Evolutionary conservation across 202 grass and related monocot genomes (phyloP).

Genomic region (Thinopyrum obtusiflorum): DNA sequence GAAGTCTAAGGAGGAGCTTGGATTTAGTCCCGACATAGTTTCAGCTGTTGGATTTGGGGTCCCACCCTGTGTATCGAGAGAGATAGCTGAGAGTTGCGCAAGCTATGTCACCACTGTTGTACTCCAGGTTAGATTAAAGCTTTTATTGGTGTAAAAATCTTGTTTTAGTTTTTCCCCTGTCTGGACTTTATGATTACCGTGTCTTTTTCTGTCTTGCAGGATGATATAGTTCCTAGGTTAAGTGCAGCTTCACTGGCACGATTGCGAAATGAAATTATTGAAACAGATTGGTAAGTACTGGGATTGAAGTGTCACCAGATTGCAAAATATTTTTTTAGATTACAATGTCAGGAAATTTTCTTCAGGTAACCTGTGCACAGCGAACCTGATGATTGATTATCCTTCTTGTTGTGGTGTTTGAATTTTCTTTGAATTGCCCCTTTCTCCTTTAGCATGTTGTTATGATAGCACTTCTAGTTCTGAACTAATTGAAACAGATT

Average conservation of each 20-base stretch:
- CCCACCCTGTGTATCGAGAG: constrained; percentile 86
- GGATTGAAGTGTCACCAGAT: not conserved
- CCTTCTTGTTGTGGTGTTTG: too few relatives aligned
- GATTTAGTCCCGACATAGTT: constrained; percentile 87
- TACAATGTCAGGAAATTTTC: not conserved
- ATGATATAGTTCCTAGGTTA: constrained; percentile 91
- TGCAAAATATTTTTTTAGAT: not conserved
- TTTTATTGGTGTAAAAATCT: not conserved
- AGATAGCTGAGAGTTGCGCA: constrained; percentile 73
- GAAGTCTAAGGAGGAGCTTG: constrained; percentile 75
- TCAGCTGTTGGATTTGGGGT: constrained; percentile 89
- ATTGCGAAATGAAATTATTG: constrained; percentile 77
- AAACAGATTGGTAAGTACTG: constrained; percentile 81
- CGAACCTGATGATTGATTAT: too few relatives aligned
- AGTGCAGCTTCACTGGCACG: constrained; percentile 73
- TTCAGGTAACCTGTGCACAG: too few relatives aligned
- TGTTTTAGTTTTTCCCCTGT: not conserved
- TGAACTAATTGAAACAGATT: constrained; percentile 92
- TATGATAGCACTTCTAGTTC: too few relatives aligned
- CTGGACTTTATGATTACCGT: not conserved
- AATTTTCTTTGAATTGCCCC: too few relatives aligned
- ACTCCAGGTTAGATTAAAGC: constrained; percentile 37
- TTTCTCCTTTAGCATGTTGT: too few relatives aligned
- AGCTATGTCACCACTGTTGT: constrained; percentile 92
- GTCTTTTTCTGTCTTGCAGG: constrained; percentile 45